A percentile compares a stretch with the other conserved stretches of the same genome.
phyloP scores from a whole-genome alignment of 768 basidiomycete species.

The Kondoa subrosea region DNA sequence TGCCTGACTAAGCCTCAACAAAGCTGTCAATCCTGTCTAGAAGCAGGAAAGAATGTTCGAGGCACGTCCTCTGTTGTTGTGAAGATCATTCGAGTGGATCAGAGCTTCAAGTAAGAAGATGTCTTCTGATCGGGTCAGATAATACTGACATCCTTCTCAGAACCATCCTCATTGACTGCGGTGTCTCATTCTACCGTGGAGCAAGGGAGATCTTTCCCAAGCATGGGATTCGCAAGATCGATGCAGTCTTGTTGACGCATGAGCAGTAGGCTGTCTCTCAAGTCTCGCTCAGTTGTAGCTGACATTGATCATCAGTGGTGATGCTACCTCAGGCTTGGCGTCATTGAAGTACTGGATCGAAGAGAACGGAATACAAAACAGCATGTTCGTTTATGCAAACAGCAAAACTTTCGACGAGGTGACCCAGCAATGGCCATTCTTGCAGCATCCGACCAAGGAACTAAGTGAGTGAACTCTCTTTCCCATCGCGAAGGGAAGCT shows the following conservation, averaged over 20 bases:
- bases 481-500: background rate
- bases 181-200: background rate
- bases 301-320: too few relatives aligned
- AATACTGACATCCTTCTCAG: background rate
- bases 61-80: background rate
- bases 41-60: background rate
- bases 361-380: background rate
- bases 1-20: background rate
- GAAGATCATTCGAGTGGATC: background rate
- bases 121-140: background rate
- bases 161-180: conserved; percentile 5
- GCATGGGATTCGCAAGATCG: background rate
- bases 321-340: background rate
- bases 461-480: background rate
- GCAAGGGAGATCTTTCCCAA: conserved; percentile 4
- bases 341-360: background rate
- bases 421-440: background rate
- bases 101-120: background rate
- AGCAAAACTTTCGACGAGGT: background rate
- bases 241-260: conserved; percentile 4
- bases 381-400: background rate
- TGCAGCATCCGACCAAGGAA: background rate
- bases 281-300: too few relatives aligned
- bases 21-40: background rate
- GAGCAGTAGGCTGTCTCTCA: too few relatives aligned